Base-by-base conservation (phyloP, 2,329 filamentous ascomycete genomes). In the Tolypocladium tundrense region DNA sequence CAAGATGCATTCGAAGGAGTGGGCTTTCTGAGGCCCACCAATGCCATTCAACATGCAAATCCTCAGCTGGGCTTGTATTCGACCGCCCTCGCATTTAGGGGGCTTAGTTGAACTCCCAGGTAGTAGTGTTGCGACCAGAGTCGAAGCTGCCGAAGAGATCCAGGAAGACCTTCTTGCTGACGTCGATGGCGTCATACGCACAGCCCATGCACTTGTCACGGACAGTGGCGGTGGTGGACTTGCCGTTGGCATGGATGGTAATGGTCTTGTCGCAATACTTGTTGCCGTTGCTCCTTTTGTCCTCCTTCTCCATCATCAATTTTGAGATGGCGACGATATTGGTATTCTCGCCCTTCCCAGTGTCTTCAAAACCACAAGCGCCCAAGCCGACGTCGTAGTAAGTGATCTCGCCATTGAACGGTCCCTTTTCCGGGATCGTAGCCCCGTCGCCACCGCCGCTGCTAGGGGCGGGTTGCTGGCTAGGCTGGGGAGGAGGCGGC, bases 311-410 rank as follows among this genome's bases (percentile, higher is more conserved):
- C 84, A 92, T 90, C 67, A 89, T 73, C 5, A 66, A 73, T 48
- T 78, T 65, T 24, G 87, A 83, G 56, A 95, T 77, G 60, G 90
- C 90, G 58, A 94, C 83, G 60, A 91, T 84, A 68, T 82, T 77
- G 4, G 67, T 70, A 31, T 68, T 57, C 66, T 86, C 3, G 24
- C 24, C 84, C 62, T 72, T 68, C 66, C 84, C 83, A 53, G 76
- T 68, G 73, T 85, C 85, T 63, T 84, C 80, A 42, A 70, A 71
- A 57, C 88, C 89, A 68, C 90, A 94, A 27, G 86, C 73, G 59
- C 87, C 87, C 10, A 88, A 68, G 48, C 87, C 90, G 53, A 87
- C 76, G 45, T 78, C 74, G 75, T 89, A 95, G 78, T 83, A 92
- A 59, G 90, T 94, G 63, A 90, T 79, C 54, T 91, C 82, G 60